These are phyloP conservation scores for Cyberlindnera galapagoensis DNA, from an alignment of 805 yeast species.

Conservation along the genomic window DNA sequence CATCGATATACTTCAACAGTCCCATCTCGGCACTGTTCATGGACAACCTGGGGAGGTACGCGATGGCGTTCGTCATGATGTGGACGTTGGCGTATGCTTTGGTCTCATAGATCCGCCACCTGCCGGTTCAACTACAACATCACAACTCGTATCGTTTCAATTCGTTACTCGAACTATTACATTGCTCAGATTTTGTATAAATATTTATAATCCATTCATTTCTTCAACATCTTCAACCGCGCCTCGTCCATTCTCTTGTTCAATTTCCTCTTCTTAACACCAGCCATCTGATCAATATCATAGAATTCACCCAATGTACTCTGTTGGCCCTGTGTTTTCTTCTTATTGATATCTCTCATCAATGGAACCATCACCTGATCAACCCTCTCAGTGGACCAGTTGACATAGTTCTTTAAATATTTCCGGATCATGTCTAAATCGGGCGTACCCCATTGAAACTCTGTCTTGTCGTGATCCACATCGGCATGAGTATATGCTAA, in stretches of 20 bases:
- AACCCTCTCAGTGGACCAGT: constrained; percentile 72
- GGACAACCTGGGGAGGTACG: constrained; percentile 12
- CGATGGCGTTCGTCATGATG: constrained; percentile 19
- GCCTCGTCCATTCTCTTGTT: constrained; percentile 63
- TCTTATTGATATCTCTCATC: constrained; percentile 68
- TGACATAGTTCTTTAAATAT: constrained; percentile 61
- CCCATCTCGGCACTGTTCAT: constrained; percentile 12
- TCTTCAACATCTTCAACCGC: constrained; percentile 11
- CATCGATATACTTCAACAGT: constrained; percentile 10
- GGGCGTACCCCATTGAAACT: constrained; percentile 87
- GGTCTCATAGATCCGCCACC: too few species aligned
- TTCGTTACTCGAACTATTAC: background rate
- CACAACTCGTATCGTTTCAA: background rate
- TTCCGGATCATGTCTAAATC: constrained; percentile 72
- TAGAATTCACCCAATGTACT: constrained; percentile 61
- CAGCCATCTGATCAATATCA: constrained; percentile 44
- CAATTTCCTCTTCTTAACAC: constrained; percentile 33
- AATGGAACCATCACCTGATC: constrained; percentile 85
- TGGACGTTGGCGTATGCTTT: constrained; percentile 24
- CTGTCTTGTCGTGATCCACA: constrained; percentile 74
- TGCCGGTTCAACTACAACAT: too few species aligned
- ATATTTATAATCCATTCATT: background rate
- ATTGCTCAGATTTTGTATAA: background rate
- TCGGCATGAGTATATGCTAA: constrained; percentile 77
- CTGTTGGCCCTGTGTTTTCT: constrained; percentile 48